These are phyloP conservation scores for Turnera subulata DNA, from an alignment of 345 rosid genomes.

Conservation along the genomic window DNA sequence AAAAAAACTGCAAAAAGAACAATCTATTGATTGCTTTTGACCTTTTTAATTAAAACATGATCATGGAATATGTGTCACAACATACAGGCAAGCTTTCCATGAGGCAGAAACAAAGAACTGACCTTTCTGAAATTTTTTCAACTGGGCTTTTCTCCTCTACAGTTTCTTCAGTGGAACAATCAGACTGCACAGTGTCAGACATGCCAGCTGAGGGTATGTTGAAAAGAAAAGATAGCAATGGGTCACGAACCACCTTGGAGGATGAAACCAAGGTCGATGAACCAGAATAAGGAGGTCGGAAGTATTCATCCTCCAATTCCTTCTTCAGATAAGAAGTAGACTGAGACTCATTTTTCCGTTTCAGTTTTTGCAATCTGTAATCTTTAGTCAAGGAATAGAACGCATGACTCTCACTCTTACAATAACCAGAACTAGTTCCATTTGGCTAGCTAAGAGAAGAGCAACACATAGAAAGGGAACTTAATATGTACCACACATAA, in stretches of 20 bases:
- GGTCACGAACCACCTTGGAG: conserved; percentile 45
- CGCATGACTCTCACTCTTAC: conserved; percentile 8
- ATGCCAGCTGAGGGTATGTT: conserved; percentile 30
- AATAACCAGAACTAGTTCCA: neutral
- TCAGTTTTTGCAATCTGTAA: conserved; percentile 62
- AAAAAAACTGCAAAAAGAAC: too few species aligned
- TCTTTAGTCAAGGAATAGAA: conserved; percentile 51
- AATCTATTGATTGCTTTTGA: too few species aligned
- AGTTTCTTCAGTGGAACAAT: conserved; percentile 19
- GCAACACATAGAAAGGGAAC: neutral
- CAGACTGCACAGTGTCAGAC: conserved; percentile 30
- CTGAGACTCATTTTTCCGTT: conserved; percentile 41
- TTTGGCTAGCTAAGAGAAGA: neutral
- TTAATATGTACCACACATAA: neutral
- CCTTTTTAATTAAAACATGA: too few species aligned
- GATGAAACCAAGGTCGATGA: conserved; percentile 30
- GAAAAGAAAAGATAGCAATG: conserved; percentile 55
- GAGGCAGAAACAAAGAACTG: conserved; percentile 7
- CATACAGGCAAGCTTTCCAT: too few species aligned
- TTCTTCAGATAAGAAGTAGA: conserved; percentile 36
- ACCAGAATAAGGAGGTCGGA: conserved; percentile 36
- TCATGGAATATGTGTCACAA: too few species aligned
- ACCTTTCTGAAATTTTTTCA: conserved; percentile 37
- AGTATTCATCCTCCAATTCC: conserved; percentile 41
- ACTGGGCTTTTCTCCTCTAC: conserved; percentile 30